Evolutionary conservation across 2,329 filamentous ascomycete species (phyloP).

Genomic region (Beauveria scarabaeidicola): DNA sequence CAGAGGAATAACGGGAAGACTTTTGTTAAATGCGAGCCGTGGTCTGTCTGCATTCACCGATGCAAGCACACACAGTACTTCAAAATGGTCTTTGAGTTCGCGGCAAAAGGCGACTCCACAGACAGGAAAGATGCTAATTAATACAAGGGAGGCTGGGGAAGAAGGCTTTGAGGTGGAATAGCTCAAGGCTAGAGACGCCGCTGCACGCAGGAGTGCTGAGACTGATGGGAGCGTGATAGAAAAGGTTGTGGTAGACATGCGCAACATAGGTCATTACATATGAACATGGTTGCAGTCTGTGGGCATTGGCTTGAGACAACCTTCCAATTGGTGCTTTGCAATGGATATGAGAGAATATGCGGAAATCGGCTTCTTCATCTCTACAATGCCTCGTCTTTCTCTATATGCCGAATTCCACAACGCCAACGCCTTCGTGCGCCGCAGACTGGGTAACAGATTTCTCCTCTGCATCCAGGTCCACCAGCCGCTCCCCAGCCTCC

Average conservation of each 20-base stretch:
- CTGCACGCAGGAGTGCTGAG: conserved; percentile 16
- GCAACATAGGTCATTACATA: conserved; percentile 19
- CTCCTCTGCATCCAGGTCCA: not conserved
- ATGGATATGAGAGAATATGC: not conserved
- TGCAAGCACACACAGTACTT: conserved; percentile 26
- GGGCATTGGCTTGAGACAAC: not conserved
- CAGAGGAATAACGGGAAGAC: conserved; percentile 20
- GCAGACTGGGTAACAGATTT: not conserved
- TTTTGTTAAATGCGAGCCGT: conserved; percentile 26
- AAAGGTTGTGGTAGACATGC: conserved; percentile 21
- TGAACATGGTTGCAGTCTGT: not conserved
- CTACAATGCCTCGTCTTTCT: not conserved
- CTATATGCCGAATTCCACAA: conserved; percentile 36
- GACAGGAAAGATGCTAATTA: conserved; percentile 15
- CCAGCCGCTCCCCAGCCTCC: conserved; percentile 15
- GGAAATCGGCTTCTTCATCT: not conserved
- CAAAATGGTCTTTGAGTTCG: conserved; percentile 34
- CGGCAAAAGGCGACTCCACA: conserved; percentile 25
- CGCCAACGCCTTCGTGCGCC: conserved; percentile 25
- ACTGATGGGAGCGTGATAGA: conserved; percentile 20
- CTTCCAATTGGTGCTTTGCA: not conserved
- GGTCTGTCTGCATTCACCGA: conserved; percentile 28
- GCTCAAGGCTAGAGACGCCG: conserved; percentile 18
- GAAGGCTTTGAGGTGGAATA: conserved; percentile 16
- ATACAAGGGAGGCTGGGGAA: conserved; percentile 26